phyloP scores from a whole-genome alignment of 2,329 filamentous ascomycete species.

The Colletotrichum shisoi region DNA sequence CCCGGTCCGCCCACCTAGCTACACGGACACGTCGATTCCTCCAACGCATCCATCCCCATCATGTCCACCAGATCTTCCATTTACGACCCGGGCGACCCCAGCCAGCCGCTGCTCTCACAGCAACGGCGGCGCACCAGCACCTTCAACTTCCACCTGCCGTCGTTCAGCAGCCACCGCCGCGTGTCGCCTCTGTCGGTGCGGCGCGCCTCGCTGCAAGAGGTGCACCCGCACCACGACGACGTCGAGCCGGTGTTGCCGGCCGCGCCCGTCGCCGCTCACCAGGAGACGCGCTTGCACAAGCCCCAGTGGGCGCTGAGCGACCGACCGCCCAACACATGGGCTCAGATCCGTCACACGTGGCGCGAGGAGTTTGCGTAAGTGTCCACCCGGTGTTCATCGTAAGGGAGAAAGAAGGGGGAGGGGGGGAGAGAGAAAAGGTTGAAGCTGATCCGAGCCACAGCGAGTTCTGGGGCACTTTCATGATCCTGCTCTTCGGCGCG shows the following conservation, averaged over 20 bases:
- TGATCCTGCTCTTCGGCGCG: slow-evolving; percentile 36
- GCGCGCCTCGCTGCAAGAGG: slow-evolving; percentile 33
- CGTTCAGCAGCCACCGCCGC: slow-evolving; percentile 12
- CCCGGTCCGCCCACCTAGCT: neutral
- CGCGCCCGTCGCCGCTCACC: slow-evolving; percentile 29
- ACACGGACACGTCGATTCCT: neutral
- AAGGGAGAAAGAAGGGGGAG: too few species aligned
- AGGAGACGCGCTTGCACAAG: slow-evolving; percentile 36
- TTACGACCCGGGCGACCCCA: slow-evolving; percentile 30
- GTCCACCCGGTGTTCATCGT: too few species aligned
- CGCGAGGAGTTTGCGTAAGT: slow-evolving; percentile 35
- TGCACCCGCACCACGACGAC: slow-evolving; percentile 32
- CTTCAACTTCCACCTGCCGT: slow-evolving; percentile 20
- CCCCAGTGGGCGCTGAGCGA: slow-evolving; percentile 37
- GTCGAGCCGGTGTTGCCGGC: slow-evolving; percentile 35
- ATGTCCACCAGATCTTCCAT: slow-evolving; percentile 34
- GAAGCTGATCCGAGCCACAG: slow-evolving; percentile 12
- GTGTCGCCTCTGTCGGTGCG: slow-evolving; percentile 25
- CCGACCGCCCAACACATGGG: slow-evolving; percentile 31
- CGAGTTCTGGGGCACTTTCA: slow-evolving; percentile 36
- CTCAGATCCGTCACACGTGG: slow-evolving; percentile 29
- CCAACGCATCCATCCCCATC: neutral
- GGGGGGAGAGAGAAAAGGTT: too few species aligned
- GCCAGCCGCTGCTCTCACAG: slow-evolving; percentile 24
- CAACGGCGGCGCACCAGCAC: slow-evolving; percentile 27